Percentiles rank a stretch among this genome's conserved stretches.
Conservation (phyloP, 148 eudicot genomes). For the Rhododendron williamsianum region DNA sequence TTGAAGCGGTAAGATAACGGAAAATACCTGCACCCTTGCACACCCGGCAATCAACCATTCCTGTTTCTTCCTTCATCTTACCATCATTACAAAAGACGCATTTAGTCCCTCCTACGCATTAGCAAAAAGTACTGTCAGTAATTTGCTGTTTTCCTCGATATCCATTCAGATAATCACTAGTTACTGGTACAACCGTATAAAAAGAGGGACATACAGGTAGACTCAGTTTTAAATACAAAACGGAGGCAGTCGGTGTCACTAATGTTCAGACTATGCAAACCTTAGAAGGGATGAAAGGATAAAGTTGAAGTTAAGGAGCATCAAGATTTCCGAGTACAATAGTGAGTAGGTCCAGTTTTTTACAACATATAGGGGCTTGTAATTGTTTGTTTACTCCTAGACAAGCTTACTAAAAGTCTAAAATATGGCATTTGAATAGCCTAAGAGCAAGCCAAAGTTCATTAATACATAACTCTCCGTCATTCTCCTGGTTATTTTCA, state of each 20-base stretch:
- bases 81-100: constrained; percentile 93
- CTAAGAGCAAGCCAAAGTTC: not conserved
- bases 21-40: constrained; percentile 99
- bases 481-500: not conserved
- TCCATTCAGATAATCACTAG: constrained; percentile 10
- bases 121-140: constrained; percentile 6
- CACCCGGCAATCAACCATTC: constrained; percentile 87
- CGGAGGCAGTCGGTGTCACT: not conserved
- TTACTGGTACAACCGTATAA: not conserved
- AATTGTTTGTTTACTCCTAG: not conserved
- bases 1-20: not conserved
- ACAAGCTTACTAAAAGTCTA: not conserved
- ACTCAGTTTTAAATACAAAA: not conserved
- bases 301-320: not conserved
- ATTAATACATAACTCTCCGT: not conserved
- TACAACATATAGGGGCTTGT: not conserved
- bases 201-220: not conserved
- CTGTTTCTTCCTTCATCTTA: constrained; percentile 90
- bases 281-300: not conserved
- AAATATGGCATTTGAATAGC: not conserved
- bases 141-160: not conserved
- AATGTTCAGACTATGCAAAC: not conserved
- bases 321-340: not conserved
- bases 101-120: constrained; percentile 81
- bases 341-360: not conserved